Evolutionary conservation across 2,329 filamentous ascomycete species (phyloP), one percentile per base, ranked within the genome.

Genomic region (Tolypocladium ophioglossoides): DNA sequence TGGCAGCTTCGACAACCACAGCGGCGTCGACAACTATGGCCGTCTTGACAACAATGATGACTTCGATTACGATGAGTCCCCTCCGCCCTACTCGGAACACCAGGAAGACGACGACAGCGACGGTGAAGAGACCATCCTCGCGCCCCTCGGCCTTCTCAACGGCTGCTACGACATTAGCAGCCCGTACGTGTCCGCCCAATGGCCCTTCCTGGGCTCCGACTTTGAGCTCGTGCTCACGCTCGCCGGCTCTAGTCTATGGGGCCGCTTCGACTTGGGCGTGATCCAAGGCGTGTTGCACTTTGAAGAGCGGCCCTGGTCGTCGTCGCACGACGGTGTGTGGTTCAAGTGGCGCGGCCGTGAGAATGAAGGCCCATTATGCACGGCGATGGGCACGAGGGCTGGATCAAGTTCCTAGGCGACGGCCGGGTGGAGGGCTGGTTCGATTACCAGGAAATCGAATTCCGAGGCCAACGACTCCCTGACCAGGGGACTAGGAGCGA

Each of bases 281-380:
- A 65, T 75, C 39, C 55, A 65, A 40, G 74, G 76, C 1, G 61
- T 79, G 3, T 61, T 79, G n/a, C 65, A 66, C 37, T 65, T 78
- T 35, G 54, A 66, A 8, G 51, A 69, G 18, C 68, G 69, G 3
- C 72, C 71, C 0, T 64, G 57, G 53, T 35, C 59, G 38, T 66
- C 70, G 2, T 69, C 70, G 0, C 37, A 58, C 9, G 57, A 66
- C 0, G 11, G 7, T 0, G n/a, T 70, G 0, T 30, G 50, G 1
- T 68, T 74, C 55, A 58, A 35, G 5, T 74, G 72, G 72, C 70
- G 71, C 14, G 71, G 70, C 0, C 56, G 62, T 5, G 68, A 72
- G 52, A 18, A 44, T 3, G 56, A 67, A 2, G 67, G 68, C 3
- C 56, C 18, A 62, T 66, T 14, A 50, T 62, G 0, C 63, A 64